Evolutionary conservation across 2,329 filamentous ascomycete species (phyloP), one percentile per base, ranked within the genome.

Genomic region (Aspergillus ochraceus): DNA sequence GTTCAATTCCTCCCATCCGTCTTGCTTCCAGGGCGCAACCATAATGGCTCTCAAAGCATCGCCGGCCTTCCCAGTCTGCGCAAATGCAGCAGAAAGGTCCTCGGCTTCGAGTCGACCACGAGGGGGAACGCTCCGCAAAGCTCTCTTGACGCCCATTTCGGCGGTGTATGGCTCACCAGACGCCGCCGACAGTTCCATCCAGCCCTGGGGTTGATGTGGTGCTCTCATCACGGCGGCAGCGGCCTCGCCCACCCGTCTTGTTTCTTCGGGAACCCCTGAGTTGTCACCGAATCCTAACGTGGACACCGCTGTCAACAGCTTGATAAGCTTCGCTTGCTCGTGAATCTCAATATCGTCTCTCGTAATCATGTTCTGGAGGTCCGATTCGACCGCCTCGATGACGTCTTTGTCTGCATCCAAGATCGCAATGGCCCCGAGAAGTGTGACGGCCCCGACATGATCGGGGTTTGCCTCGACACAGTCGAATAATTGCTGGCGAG

Each of bases 391-490:
- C 0, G 92, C 93, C 57, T 92, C 90, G 9, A 94, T 79, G 1
- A 88, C 90, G 65, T 96, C 92, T 20, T 83, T 80, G 69, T 97
- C 93, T 17, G 86, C 83, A 60, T 97, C 92, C 0, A 97, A 77
- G 2, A 96, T 81, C 0, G 92, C 91, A 66, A 98, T 90, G 2
- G 91, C 88, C 0, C 92, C 93, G 0, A 99, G 82, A 4, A 98
- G 83, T 0, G 92, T 84, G 1, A 96, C 86, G 0, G 92, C 89
- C 63, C 88, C 89, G 1, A 96, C 85, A 66, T 98, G 92, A 1
- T 88, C 85, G 0, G 91, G 86, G 53, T 90, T 79, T 54, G 81
- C 83, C 67, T 93, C 91, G 12, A 97, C 88, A 39, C 90, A 88
- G 14, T 88, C 88, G 69, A 97, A 94, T 0, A 99, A 83, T 64